Base-by-base conservation (phyloP, 495 filamentous ascomycete genomes). In the Neurospora hispaniola region DNA sequence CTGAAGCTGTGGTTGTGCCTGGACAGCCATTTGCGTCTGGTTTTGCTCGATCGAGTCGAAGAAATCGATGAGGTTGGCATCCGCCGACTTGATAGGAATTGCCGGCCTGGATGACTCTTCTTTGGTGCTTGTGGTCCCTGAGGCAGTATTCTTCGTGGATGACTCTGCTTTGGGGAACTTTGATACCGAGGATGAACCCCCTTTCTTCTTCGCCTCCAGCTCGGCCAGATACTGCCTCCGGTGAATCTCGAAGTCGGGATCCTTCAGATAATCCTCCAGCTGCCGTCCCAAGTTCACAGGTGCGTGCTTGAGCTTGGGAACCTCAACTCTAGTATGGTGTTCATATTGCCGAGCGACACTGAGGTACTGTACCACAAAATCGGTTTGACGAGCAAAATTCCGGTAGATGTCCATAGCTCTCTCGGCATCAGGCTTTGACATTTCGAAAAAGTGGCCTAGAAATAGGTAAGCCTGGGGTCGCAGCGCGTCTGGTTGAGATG, bases 41-140 rank as follows among this genome's bases (percentile, higher is more conserved):
- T 95, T 94, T 76, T 92, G 91, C 77, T 98, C 94, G 78, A 99
- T 98, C 3, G 95, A 95, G 73, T 96, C 96, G 79, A 99, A 99
- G 80, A 99, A 97, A 80, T 99, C 96, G 76, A 99, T 99, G 70
- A 99, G 84, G 82, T 98, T 93, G 69, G 90, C 86, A 72, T 89
- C 90, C 0, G 91, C 90, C 4, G 89, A 88, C 72, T 90, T 90
- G 31, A 86, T 82, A 1, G 82, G 73, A 68, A 80, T 77, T 20
- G 73, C 59, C 9, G 75, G 73, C 54, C 54, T 66, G 3, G 54
- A 66, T 66, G 27, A 66, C 27, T 66, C 54, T 38, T 66, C 54
- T 27, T 73, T 73, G 10, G 80, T 66, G 71, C 68, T 75, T 35
- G 79, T 80, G 5, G 83, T 79, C n/a, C 82, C 74, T 71, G 84